These are phyloP conservation scores for Pachyrhizus erosus DNA, from an alignment of 306 rosid genomes.

Conservation along the genomic window DNA sequence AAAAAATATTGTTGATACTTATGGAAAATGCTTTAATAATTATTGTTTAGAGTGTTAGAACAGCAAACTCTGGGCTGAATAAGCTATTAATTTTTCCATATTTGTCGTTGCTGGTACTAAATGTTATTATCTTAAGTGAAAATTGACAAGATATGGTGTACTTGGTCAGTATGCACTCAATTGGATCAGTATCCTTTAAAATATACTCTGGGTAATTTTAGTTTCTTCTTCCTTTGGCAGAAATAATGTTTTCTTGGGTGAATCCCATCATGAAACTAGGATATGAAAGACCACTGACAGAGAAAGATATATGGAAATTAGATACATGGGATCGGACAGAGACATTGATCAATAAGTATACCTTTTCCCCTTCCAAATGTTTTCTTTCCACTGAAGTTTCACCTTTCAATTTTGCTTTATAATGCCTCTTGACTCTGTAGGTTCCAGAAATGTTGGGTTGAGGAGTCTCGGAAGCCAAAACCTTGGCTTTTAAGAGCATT, in stretches of 20 bases:
- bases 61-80: constrained; percentile 23
- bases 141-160: constrained; percentile 17
- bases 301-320: constrained; percentile 92
- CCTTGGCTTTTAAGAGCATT: constrained; percentile 97
- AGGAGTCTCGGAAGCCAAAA: constrained; percentile 77
- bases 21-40: constrained; percentile 7
- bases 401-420: constrained; percentile 31
- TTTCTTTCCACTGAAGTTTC: constrained; percentile 19
- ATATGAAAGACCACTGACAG: constrained; percentile 81
- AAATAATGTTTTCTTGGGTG: constrained; percentile 76
- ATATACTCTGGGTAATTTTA: constrained; percentile 32
- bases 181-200: constrained; percentile 21
- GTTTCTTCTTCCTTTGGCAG: constrained; percentile 53
- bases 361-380: constrained; percentile 22
- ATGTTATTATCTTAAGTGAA: constrained; percentile 24
- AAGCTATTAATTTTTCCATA: constrained; percentile 5
- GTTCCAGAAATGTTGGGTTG: constrained; percentile 82
- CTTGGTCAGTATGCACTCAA: neutral
- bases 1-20: constrained; percentile 13
- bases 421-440: constrained; percentile 53
- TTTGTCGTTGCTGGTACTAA: constrained; percentile 3
- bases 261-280: constrained; percentile 82
- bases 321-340: constrained; percentile 92
- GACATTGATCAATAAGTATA: constrained; percentile 68
- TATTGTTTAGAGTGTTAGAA: neutral